Base-by-base conservation (phyloP, 2,329 filamentous ascomycete species). In the Botrytis pseudocinerea region DNA sequence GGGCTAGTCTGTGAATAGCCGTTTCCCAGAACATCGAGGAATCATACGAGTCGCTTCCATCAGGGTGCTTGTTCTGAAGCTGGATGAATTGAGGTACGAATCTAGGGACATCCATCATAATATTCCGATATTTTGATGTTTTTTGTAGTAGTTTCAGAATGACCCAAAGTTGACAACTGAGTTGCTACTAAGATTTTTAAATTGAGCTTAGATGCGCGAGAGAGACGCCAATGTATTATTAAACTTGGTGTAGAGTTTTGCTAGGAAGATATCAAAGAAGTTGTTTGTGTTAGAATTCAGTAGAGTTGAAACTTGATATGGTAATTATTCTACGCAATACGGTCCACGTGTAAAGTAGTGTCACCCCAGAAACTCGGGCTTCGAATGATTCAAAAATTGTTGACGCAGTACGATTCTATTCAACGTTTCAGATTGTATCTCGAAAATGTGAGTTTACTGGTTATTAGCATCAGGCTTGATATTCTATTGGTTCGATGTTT, bases 81-180 rank as follows among this genome's bases (percentile, higher is more conserved):
- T 16, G 46, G 3, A 66, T 66, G 1, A 35, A 44, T 10, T 35
- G 6, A 1, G n/a, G 42, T 46, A 5, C 16, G 12, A 35, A 64
- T 7, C 4, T 2, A 0, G 14, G 32, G 32, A 38, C 14, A 22
- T 54, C 32, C 64, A 54, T 54, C 20, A 4, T 7, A 7, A 12
- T 66, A 4, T 20, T 10, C 10, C 10, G 1, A 18, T n/a, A 2
- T 42, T 1, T 9, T 10, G 7, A 42, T 5, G n/a, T 22, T 10
- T 10, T 2, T 59, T 22, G 7, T 35, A 5, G 2, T n/a, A 10
- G 2, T 18, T 14, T n/a, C 6, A 16, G 20, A 1, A 42, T 25
- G 22, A 8, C 5, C 0, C 20, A 28, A 28, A 9, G 0, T 1
- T 10, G 0, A 5, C 2, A 7, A 5, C 0, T 5, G 2, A 5